Base-by-base conservation (phyloP, 805 yeast species). In the Wickerhamomyces mucosus region DNA sequence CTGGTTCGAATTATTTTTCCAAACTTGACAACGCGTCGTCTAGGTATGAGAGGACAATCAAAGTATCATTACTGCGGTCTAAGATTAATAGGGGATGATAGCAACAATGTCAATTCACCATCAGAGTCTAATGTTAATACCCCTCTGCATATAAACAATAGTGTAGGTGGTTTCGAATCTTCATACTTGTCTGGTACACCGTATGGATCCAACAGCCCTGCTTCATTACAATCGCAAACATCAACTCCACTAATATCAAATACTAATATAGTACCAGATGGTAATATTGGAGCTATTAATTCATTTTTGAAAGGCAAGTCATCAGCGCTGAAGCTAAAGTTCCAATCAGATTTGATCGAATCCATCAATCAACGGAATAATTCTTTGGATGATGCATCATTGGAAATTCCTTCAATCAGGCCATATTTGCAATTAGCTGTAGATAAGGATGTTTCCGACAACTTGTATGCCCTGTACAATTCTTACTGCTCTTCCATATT, bases 21-120 rank as follows among this genome's bases (percentile, higher is more conserved):
- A 2, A 56, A 59, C 28, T 59, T 82, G 42, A 72, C 75, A 15
- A 78, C 88, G 1, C 68, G 92, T 39, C 66, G 94, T 31, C 59
- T 81, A 37, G 94, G 94, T 6, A 72, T 73, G 49, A 63, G 92
- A 32, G 94, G 94, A 5, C 81, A 77, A 47, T 72, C 82, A 18
- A 78, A 78, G 48, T 82, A 83, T 52, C 88, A 82, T 48, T 83
- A 82, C 49, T 79, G 88, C 56, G 94, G 94, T 3, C 64, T 86
- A 32, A 67, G 65, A 40, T 56, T 61, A 38, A 45, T 63, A 7
- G 65, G 59, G 16, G 63, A 60, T 27, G 45, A 43, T 16, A 44
- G 45, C 17, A 22, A 27, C 15, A 22, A 22, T 22, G 26, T 40
- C 2, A 25, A 36, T 7, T 43, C 56, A 4, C 51, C 55, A 15